Conservation (phyloP, 2,329 filamentous ascomycete genomes). For the Teratosphaeriaceae sp. region DNA sequence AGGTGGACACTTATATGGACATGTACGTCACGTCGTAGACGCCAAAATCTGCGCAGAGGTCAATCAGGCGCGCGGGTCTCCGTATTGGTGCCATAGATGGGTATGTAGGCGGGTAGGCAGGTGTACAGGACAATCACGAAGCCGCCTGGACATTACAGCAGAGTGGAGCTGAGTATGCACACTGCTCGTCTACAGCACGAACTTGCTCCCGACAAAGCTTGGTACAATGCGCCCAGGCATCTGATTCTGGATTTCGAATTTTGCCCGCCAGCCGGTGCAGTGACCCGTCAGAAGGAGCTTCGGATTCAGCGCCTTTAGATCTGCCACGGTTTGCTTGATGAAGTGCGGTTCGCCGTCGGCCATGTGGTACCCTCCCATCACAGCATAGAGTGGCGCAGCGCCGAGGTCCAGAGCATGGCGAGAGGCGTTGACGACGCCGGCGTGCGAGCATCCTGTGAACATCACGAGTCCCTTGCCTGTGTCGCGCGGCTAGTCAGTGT, state of each 20-base stretch:
- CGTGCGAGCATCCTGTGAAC: conserved; percentile 25
- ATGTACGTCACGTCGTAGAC: conserved; percentile 60
- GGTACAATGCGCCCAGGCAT: conserved; percentile 23
- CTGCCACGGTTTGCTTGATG: conserved; percentile 16
- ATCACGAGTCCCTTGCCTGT: conserved; percentile 23
- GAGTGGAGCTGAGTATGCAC: no score
- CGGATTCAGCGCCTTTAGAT: conserved; percentile 17
- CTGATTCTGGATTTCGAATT: conserved; percentile 21
- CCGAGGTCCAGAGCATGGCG: conserved; percentile 17
- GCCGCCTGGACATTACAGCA: no score
- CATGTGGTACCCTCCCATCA: conserved; percentile 26
- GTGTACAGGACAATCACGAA: no score
- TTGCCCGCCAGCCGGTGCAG: conserved; percentile 25
- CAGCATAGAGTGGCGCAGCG: conserved; percentile 19
- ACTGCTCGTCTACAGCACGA: conserved; percentile 11
- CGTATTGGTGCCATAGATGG: not conserved
- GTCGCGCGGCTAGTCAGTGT: not conserved
- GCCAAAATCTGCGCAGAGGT: no score
- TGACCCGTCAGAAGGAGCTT: conserved; percentile 21
- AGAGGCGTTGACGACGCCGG: conserved; percentile 24
- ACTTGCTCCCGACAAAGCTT: conserved; percentile 21
- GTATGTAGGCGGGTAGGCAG: no score
- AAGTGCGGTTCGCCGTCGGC: conserved; percentile 20
- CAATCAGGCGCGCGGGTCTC: no score
- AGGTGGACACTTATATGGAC: conserved; percentile 91